Evolutionary conservation across 2,329 filamentous ascomycete species (phyloP), one percentile per base, ranked within the genome.

Genomic region (Acrocalymma vagum): DNA sequence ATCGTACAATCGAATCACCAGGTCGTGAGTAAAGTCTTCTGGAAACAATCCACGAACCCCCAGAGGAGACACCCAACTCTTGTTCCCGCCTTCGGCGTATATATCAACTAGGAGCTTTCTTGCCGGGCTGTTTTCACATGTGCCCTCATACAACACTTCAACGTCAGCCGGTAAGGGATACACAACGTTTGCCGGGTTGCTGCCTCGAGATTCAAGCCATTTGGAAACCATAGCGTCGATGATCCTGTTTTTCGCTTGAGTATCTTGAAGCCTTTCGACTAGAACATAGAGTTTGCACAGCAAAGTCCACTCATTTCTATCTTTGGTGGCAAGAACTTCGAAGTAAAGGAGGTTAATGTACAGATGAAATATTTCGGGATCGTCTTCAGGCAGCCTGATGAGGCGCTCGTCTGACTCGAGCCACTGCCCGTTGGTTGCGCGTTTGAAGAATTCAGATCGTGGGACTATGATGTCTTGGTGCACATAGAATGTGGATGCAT

Each of bases 221-320:
- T n/a, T n/a, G n/a, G n/a, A n/a, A n/a, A 38, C 24, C 13, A 48
- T 23, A 4, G 23, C 37, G 11, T 43, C 29, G 3, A 42, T 33
- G 17, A 40, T 32, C 10, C 10, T 10, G 18, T 51, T 45, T 30
- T 50, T 50, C 1, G 47, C 22, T 6, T 15, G 8, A 13, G 20
- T 21, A 27, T 60, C 51, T 24, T 50, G 39, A 1, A 56, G 13
- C 24, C 44, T 53, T n/a, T 58, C 45, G 1, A 29, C 35, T 8
- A 58, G 36, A 5, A 58, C 42, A 16, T 45, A 53, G n/a, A 54
- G 30, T 2, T 27, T 29, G 25, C 26, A 34, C 1, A 53, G 31
- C 17, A 28, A 28, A 15, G 3, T 17, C 24, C 25, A 36, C 14
- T 43, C 45, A 14, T 33, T 24, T 9, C 21, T 9, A 2, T 30